These are phyloP conservation scores for Pelargonium nanum DNA, from an alignment of 345 rosid genomes.

Conservation along the genomic window DNA sequence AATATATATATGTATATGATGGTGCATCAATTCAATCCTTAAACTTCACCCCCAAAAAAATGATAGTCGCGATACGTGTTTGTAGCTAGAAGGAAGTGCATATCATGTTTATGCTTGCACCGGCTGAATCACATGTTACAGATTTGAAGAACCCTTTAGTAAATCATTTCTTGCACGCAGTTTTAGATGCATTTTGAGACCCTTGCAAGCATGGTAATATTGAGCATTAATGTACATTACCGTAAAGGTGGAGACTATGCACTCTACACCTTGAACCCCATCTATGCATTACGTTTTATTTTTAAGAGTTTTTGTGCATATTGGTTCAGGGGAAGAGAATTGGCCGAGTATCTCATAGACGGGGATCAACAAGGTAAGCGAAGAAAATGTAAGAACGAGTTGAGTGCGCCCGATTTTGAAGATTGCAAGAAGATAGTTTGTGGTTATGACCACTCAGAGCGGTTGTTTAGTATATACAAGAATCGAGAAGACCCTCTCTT, in stretches of 20 bases:
- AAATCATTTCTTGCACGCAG: neutral
- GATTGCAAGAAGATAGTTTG: slow-evolving; percentile 20
- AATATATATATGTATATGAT: no score
- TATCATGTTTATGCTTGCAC: no score
- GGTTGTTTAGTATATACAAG: slow-evolving; percentile 25
- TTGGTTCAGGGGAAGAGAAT: slow-evolving; percentile 11
- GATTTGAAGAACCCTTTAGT: no score
- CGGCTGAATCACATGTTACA: no score
- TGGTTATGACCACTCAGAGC: neutral
- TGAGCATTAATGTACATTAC: no score
- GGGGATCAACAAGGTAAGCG: slow-evolving; percentile 23
- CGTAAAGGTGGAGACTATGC: no score
- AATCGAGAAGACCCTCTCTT: slow-evolving; percentile 18
- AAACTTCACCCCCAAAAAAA: no score
- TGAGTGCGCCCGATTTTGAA: slow-evolving; percentile 13
- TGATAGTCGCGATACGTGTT: no score
- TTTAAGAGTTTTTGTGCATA: neutral
- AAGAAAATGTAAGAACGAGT: slow-evolving; percentile 18
- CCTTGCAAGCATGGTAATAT: no score
- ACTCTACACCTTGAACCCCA: neutral
- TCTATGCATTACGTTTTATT: no score
- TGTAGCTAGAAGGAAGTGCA: no score
- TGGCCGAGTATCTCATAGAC: slow-evolving; percentile 22
- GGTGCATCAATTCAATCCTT: no score
- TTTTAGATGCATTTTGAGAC: neutral